Conservation (phyloP, 306 rosid genomes). For the Cucurbita maxima region DNA sequence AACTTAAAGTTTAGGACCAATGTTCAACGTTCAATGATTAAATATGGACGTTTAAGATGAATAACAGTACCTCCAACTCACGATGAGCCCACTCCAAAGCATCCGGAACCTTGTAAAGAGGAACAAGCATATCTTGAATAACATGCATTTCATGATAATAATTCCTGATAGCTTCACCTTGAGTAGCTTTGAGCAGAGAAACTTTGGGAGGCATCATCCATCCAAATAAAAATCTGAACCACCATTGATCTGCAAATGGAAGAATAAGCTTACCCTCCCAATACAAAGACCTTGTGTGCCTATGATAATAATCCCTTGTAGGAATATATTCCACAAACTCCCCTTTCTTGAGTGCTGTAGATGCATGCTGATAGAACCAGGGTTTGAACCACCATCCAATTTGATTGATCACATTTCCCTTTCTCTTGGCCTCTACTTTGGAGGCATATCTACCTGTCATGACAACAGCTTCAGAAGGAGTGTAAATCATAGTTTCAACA, state of each 20-base stretch:
- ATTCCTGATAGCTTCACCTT: conserved; percentile 92
- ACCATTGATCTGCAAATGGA: conserved; percentile 84
- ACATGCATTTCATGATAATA: conserved; percentile 95
- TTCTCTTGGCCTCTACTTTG: conserved; percentile 79
- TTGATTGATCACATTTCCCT: conserved; percentile 63
- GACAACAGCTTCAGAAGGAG: conserved; percentile 60
- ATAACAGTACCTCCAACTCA: conserved; percentile 75
- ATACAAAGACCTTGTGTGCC: conserved; percentile 86
- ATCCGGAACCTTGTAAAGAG: conserved; percentile 83
- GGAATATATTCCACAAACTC: conserved; percentile 85
- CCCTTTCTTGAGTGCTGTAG: conserved; percentile 70
- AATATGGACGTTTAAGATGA: not conserved
- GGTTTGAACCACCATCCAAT: conserved; percentile 98
- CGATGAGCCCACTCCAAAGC: conserved; percentile 88
- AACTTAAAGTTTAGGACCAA: too few relatives aligned
- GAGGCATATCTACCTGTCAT: conserved; percentile 88
- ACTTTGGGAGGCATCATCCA: conserved; percentile 99
- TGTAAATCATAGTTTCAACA: conserved; percentile 83
- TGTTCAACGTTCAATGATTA: too few relatives aligned
- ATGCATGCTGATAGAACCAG: conserved; percentile 92
- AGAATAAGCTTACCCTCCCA: conserved; percentile 99
- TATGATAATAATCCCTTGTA: conserved; percentile 87
- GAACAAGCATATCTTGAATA: conserved; percentile 94
- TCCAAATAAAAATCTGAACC: conserved; percentile 84
- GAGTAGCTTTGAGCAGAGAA: conserved; percentile 95